Conservation (phyloP, 176 grass and related monocot species). For the Musa schizocarpa region DNA sequence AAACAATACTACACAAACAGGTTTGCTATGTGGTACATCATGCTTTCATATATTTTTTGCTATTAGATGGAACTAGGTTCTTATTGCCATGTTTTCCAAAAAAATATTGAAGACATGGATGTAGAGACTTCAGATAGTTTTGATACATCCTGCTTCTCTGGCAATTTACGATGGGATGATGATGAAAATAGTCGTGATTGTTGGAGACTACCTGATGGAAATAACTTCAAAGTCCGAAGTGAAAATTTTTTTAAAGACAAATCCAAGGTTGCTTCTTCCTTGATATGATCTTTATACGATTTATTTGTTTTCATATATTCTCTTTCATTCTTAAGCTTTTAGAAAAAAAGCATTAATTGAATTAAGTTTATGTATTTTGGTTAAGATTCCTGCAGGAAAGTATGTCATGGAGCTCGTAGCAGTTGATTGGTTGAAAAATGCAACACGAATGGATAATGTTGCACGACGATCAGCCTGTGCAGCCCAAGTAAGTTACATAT, state of each 20-base stretch:
- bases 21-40: conserved; percentile 20
- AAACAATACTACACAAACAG: conserved; percentile 41
- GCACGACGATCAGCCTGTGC: conserved; percentile 53
- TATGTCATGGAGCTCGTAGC: conserved; percentile 77
- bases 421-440: conserved; percentile 69
- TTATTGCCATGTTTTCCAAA: neutral
- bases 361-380: conserved; percentile 22
- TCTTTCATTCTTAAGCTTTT: no score
- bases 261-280: conserved; percentile 57
- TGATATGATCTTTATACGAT: neutral
- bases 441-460: conserved; percentile 79
- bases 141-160: conserved; percentile 70
- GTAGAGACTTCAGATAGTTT: conserved; percentile 40
- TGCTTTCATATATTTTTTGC: neutral
- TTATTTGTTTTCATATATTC: no score
- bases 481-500: conserved; percentile 40
- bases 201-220: conserved; percentile 68
- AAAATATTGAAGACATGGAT: conserved; percentile 16
- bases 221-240: conserved; percentile 89
- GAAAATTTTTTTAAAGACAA: conserved; percentile 79
- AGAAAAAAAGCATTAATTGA: conserved; percentile 27
- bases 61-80: conserved; percentile 9
- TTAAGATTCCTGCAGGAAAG: conserved; percentile 72
- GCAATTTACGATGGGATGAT: conserved; percentile 53
- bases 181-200: conserved; percentile 75